Percentiles rank a stretch among this genome's conserved stretches.
These are phyloP conservation scores for Kluyveromyces starmeri DNA, from an alignment of 805 yeast genomes.

Conservation along the genomic window DNA sequence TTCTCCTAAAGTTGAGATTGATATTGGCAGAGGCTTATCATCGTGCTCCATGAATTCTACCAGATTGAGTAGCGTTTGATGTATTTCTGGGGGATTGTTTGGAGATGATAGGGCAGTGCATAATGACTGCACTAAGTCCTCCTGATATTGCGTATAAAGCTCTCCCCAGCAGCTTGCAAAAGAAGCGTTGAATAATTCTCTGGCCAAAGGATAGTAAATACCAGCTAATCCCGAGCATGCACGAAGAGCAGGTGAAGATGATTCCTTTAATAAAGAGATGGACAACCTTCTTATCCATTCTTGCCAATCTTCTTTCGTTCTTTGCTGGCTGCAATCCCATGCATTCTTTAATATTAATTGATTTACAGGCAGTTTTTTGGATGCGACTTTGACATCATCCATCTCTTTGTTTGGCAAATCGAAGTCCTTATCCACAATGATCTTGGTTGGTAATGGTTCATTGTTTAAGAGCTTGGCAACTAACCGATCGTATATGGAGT, in stretches of 20 bases:
- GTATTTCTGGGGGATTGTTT: conserved; percentile 91
- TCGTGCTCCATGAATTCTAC: conserved; percentile 98
- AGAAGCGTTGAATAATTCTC: conserved; percentile 86
- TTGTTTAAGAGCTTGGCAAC: conserved; percentile 70
- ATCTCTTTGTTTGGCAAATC: conserved; percentile 34
- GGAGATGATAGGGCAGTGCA: conserved; percentile 84
- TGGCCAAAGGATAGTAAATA: conserved; percentile 79
- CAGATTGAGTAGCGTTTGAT: conserved; percentile 77
- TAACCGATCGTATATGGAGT: conserved; percentile 69
- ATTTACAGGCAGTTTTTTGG: conserved; percentile 66
- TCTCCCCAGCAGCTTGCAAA: conserved; percentile 96
- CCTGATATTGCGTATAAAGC: conserved; percentile 79
- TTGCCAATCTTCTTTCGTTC: conserved; percentile 94
- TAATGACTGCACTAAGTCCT: conserved; percentile 75
- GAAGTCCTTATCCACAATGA: conserved; percentile 58
- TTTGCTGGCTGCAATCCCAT: conserved; percentile 86
- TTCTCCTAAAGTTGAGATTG: conserved; percentile 81
- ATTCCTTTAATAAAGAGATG: conserved; percentile 78
- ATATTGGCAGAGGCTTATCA: conserved; percentile 85
- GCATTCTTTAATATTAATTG: conserved; percentile 60
- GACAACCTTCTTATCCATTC: conserved; percentile 90
- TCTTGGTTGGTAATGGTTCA: conserved; percentile 76
- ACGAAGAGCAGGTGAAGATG: conserved; percentile 88
- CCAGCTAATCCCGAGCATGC: conserved; percentile 89
- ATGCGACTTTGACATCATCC: conserved; percentile 49